These are phyloP conservation scores for Tuctoria greenei DNA, from an alignment of 176 grass and related monocot species.

Conservation along the genomic window DNA sequence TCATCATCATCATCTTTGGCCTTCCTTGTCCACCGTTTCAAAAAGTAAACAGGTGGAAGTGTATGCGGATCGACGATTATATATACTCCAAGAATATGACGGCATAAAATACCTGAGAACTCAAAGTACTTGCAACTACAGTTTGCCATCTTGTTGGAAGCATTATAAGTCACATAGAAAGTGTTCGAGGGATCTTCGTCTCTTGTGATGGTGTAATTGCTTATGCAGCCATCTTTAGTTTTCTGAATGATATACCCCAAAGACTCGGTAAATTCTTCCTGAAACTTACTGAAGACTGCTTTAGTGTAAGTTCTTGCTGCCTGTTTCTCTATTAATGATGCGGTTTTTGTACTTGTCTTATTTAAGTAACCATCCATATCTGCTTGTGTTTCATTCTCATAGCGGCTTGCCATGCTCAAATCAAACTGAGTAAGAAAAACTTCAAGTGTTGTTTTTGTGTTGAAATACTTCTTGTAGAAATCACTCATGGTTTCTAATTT, in stretches of 20 bases:
- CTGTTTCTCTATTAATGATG: slow-evolving; percentile 90
- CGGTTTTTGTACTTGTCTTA: slow-evolving; percentile 61
- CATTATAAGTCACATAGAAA: slow-evolving; percentile 75
- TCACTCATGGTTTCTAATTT: slow-evolving; percentile 85
- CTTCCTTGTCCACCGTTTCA: slow-evolving; percentile 80
- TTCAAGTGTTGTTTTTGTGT: slow-evolving; percentile 68
- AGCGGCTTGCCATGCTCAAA: slow-evolving; percentile 50
- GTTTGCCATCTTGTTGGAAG: slow-evolving; percentile 63
- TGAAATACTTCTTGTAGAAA: slow-evolving; percentile 88
- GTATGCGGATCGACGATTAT: slow-evolving; percentile 66
- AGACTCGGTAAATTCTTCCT: slow-evolving; percentile 90
- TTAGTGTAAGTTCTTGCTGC: slow-evolving; percentile 76
- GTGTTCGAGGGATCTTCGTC: slow-evolving; percentile 72
- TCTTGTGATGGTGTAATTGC: slow-evolving; percentile 68
- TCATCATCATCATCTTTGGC: slow-evolving; percentile 54
- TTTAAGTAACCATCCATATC: slow-evolving; percentile 57
- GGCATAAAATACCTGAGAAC: slow-evolving; percentile 84
- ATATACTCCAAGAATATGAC: slow-evolving; percentile 85
- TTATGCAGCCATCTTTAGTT: slow-evolving; percentile 57
- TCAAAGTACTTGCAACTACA: slow-evolving; percentile 91
- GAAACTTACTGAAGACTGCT: slow-evolving; percentile 80
- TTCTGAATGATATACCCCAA: slow-evolving; percentile 79
- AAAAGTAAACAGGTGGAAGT: slow-evolving; percentile 65
- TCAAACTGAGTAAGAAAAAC: slow-evolving; percentile 80
- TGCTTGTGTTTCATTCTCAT: slow-evolving; percentile 66